Conservation (phyloP, 345 rosid genomes). For the Luvunga scandens region DNA sequence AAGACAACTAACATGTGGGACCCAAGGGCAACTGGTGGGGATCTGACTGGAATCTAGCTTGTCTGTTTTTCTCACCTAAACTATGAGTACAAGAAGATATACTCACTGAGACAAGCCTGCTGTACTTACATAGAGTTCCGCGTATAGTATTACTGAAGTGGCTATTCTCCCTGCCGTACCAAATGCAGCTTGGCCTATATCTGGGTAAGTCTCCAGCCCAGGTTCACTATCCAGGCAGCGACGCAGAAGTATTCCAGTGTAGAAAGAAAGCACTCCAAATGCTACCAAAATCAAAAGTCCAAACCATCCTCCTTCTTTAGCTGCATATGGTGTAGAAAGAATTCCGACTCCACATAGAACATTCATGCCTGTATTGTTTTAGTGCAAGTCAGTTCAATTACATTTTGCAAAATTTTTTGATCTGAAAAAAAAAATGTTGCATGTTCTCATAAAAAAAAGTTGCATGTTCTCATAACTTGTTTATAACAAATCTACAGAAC, state of each 20-base stretch:
- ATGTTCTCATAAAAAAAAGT: background rate
- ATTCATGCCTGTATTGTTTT: constrained; percentile 60
- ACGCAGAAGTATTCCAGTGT: constrained; percentile 89
- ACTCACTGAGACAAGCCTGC: constrained; percentile 22
- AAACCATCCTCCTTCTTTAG: constrained; percentile 90
- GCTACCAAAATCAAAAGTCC: constrained; percentile 59
- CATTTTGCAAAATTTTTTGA: background rate
- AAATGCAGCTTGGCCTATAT: constrained; percentile 92
- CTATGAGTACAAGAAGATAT: background rate
- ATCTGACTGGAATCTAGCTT: background rate
- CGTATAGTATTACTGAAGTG: constrained; percentile 75
- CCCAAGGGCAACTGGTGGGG: background rate
- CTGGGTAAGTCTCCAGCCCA: constrained; percentile 86
- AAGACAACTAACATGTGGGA: background rate
- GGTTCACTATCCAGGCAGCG: constrained; percentile 83
- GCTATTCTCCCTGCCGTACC: constrained; percentile 67
- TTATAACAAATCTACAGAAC: background rate
- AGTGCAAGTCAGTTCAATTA: background rate
- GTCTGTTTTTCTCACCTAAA: background rate
- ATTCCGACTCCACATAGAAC: constrained; percentile 97
- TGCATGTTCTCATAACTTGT: background rate
- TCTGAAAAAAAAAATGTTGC: background rate
- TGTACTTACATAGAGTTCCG: constrained; percentile 88
- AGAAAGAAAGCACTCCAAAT: constrained; percentile 73
- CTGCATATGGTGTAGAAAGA: constrained; percentile 87